Percentiles rank a stretch among this genome's conserved stretches.
Conservation (phyloP, 495 filamentous ascomycete genomes). For the Penicillium soppii region DNA sequence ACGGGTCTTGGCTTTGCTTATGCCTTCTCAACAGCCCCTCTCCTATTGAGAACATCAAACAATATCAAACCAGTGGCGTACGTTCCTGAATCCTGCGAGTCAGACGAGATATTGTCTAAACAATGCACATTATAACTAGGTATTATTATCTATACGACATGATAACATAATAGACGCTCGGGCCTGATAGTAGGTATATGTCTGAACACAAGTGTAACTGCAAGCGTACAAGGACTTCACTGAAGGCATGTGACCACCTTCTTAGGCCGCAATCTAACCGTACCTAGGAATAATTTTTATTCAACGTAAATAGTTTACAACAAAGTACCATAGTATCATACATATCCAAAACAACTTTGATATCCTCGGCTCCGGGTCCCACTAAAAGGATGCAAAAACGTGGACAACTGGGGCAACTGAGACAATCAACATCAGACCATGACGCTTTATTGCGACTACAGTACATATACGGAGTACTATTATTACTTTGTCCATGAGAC, state of each 20-base stretch:
- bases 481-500: too few species aligned
- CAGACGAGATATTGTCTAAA: slow-evolving; percentile 9
- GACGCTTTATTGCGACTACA: too few species aligned
- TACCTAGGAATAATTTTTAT: not conserved
- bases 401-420: slow-evolving; percentile 15
- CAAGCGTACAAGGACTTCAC: not conserved
- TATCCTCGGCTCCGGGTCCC: too few species aligned
- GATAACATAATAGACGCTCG: slow-evolving; percentile 12
- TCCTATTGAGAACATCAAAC: slow-evolving; percentile 2
- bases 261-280: not conserved
- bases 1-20: slow-evolving; percentile 1
- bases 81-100: slow-evolving; percentile 29
- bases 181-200: slow-evolving; percentile 5
- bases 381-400: not conserved
- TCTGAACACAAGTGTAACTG: slow-evolving; percentile 5
- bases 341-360: too few species aligned
- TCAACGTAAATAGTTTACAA: not conserved
- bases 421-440: slow-evolving; percentile 11
- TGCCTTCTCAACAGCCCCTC: not conserved
- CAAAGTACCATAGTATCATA: not conserved
- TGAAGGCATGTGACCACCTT: slow-evolving; percentile 1
- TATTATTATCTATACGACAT: not conserved
- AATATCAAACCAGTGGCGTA: slow-evolving; percentile 28
- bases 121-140: too few species aligned
- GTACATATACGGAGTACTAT: not conserved